Conservation (phyloP, 805 yeast genomes). For the Brettanomyces anomalus region DNA sequence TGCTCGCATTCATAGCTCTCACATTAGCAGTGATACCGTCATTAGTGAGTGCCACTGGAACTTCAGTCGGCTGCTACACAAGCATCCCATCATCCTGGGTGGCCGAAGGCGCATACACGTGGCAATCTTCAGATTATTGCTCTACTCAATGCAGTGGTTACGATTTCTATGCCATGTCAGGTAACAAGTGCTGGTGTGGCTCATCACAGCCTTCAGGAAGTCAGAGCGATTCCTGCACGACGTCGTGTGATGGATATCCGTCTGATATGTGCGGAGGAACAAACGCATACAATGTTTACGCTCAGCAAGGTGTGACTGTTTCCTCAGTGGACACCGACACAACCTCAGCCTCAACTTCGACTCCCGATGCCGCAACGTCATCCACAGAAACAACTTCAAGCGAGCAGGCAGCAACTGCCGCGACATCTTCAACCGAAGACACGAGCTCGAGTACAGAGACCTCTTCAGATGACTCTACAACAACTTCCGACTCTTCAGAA, state of each 20-base stretch:
- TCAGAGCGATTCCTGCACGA: slow-evolving; percentile 30
- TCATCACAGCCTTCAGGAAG: slow-evolving; percentile 27
- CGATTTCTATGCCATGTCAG: slow-evolving; percentile 44
- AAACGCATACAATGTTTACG: slow-evolving; percentile 37
- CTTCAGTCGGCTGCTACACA: slow-evolving; percentile 31
- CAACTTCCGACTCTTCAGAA: neutral
- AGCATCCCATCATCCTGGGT: slow-evolving; percentile 27
- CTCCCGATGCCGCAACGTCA: slow-evolving; percentile 1
- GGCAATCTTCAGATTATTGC: slow-evolving; percentile 56
- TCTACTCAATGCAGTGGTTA: slow-evolving; percentile 28
- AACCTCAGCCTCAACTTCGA: slow-evolving; percentile 6
- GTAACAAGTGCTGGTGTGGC: slow-evolving; percentile 64
- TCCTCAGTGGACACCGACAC: slow-evolving; percentile 5
- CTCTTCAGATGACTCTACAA: slow-evolving; percentile 3
- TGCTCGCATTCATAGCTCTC: too few relatives aligned
- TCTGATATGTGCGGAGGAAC: slow-evolving; percentile 50
- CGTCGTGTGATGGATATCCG: slow-evolving; percentile 54
- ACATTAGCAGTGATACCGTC: too few relatives aligned
- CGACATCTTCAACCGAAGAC: slow-evolving; percentile 3
- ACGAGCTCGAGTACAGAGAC: slow-evolving; percentile 6
- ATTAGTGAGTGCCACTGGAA: slow-evolving; percentile 2
- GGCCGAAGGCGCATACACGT: slow-evolving; percentile 40
- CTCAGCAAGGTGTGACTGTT: slow-evolving; percentile 22
- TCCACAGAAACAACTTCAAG: slow-evolving; percentile 1
- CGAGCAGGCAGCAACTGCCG: slow-evolving; percentile 23